Evolutionary conservation across 768 basidiomycete genomes (phyloP), one percentile per base, ranked within the genome.

Genomic region (Calvatia gigantea): DNA sequence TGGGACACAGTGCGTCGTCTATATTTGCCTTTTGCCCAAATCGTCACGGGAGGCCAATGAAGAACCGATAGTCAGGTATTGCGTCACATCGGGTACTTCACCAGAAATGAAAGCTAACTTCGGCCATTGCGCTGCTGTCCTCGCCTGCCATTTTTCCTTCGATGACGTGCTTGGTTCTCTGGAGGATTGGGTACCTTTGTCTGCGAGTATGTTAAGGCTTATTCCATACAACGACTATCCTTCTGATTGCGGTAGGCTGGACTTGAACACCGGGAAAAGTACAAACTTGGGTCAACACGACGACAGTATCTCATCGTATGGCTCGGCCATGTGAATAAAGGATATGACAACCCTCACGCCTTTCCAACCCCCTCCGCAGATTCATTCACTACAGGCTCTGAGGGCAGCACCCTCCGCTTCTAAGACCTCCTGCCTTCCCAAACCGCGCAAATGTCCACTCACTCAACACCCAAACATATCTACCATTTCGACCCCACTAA

Each of bases 121-220:
- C 62, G 87, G 92, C 41, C 90, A 96, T 57, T 83, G 91, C n/a
- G 93, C 93, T 3, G 90, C 94, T 0, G 87, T 98, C 9, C 77
- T 98, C 15, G 81, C 88, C 1, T 88, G 88, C 60, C 83, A 52
- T 98, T 92, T n/a, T n/a, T n/a, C n/a, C 68, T 78, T 76, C 1
- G 60, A 64, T 15, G 86, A 90, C 56, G 77, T 71, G 6, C 80
- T 82, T 55, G 94, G 80, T 0, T 98, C 65, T 93, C 89, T 54
- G 95, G 92, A 3, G 94, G 94, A 0, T 73, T 97, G 19, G 94
- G 94, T 62, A 86, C 89, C 7, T 81, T 86, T 19, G 83, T 97
- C 2, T 72, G 91, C 69, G 83, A 89, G 94, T 96, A 58, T 61
- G 86, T 44, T 15, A 29, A n/a, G n/a, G 27, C 44, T 17, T 27